A percentile compares a stretch with the other conserved stretches of the same genome.
phyloP scores from a whole-genome alignment of 2,329 filamentous ascomycete species.

The Xylariaceae sp. region DNA sequence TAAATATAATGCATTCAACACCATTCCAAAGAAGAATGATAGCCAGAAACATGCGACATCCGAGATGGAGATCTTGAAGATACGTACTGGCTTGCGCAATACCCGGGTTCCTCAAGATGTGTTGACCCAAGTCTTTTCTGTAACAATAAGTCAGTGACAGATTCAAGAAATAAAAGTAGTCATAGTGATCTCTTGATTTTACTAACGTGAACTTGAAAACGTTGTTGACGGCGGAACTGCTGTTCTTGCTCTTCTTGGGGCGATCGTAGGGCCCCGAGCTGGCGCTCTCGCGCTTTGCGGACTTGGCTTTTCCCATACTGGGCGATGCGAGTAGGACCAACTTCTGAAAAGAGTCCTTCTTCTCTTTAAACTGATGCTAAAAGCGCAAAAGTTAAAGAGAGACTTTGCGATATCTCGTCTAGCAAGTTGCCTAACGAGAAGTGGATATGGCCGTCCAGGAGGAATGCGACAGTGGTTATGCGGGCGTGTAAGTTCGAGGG shows the following conservation, averaged over 20 bases:
- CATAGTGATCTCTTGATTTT: neutral
- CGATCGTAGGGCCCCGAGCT: slow-evolving; percentile 40
- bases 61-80: neutral
- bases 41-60: neutral
- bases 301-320: slow-evolving; percentile 38
- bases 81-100: slow-evolving; percentile 19
- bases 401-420: neutral
- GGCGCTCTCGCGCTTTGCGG: slow-evolving; percentile 34
- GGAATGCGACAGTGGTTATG: neutral
- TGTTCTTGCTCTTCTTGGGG: slow-evolving; percentile 30
- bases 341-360: slow-evolving; percentile 13
- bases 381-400: neutral
- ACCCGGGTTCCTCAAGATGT: slow-evolving; percentile 62
- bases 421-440: neutral
- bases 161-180: no score
- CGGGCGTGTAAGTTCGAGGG: slow-evolving; percentile 11
- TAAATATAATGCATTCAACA: neutral
- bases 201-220: slow-evolving; percentile 81
- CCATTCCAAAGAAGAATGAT: neutral
- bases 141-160: neutral
- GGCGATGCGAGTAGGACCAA: neutral
- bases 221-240: slow-evolving; percentile 54
- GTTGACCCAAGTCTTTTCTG: slow-evolving; percentile 62
- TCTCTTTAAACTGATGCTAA: neutral
- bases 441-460: neutral